Evolutionary conservation across 1,284 basidiomycete species (phyloP), one percentile per base, ranked within the genome.

Genomic region (Malassezia japonica): DNA sequence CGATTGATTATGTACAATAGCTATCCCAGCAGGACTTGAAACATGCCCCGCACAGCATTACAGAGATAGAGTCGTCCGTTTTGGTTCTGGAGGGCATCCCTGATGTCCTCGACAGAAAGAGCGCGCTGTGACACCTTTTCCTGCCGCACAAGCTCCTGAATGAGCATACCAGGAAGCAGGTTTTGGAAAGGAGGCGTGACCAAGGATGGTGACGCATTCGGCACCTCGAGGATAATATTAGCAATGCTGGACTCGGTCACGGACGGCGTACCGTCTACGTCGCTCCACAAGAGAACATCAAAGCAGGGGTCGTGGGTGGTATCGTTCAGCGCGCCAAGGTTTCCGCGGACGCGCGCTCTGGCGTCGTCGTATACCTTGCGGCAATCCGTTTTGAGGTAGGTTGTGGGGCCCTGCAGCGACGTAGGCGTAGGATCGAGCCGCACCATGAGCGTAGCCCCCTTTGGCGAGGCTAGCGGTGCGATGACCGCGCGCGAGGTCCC

Each of bases 21-120:
- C 32, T 34, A 25, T 15, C 9, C 41, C 23, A 42, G 37, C 24
- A 18, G 16, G 18, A 54, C 47, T 9, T 31, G 27, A 33, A 54
- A 54, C 40, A 54, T 48, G 38, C 51, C 51, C 8, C 51, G 51
- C 15, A 54, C 51, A 1, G 51, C 51, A 28, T 54, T 54, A n/a
- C 40, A 48, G 0, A 54, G 46, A 33, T 36, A 54, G 18, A 54
- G 36, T 7, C 40, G 51, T 5, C 35, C 29, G 16, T n/a, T n/a
- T n/a, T n/a, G n/a, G n/a, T n/a, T n/a, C n/a, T n/a, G n/a, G n/a
- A n/a, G n/a, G n/a, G n/a, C n/a, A n/a, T n/a, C n/a, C n/a, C n/a
- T n/a, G n/a, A 53, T 9, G 2, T 37, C 34, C 10, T n/a, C 29
- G 16, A 48, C 36, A 5, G 27, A 15, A 13, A 54, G 28, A 13